These are phyloP conservation scores for Neurospora cerealis DNA, from an alignment of 495 filamentous ascomycete genomes.

Conservation along the genomic window DNA sequence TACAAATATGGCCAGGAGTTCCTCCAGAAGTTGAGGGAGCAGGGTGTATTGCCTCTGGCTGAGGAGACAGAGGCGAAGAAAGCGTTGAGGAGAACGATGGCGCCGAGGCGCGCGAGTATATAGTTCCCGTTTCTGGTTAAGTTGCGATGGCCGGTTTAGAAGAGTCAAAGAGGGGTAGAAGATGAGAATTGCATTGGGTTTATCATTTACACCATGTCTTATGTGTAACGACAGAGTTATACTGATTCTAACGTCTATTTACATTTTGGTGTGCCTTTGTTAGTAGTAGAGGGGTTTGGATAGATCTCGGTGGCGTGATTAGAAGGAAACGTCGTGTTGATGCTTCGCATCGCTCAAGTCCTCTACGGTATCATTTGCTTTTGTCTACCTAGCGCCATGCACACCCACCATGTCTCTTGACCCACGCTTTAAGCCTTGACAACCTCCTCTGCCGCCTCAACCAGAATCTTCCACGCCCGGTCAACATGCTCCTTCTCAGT, in stretches of 20 bases:
- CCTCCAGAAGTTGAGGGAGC: slow-evolving; percentile 58
- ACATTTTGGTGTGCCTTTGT: neutral
- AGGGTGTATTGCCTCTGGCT: slow-evolving; percentile 59
- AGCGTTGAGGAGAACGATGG: slow-evolving; percentile 84
- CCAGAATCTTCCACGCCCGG: slow-evolving; percentile 70
- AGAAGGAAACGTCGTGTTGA: neutral
- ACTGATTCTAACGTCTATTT: neutral
- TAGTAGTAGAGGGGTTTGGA: neutral
- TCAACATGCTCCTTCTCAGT: slow-evolving; percentile 61
- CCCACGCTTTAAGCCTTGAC: slow-evolving; percentile 11
- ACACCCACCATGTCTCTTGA: neutral
- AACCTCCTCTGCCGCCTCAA: slow-evolving; percentile 53
- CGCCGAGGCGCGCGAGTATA: slow-evolving; percentile 85
- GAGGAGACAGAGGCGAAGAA: slow-evolving; percentile 79
- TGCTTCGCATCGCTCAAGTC: neutral
- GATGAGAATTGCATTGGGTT: neutral
- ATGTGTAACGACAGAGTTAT: neutral
- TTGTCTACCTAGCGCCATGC: neutral
- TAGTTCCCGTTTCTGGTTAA: slow-evolving; percentile 17
- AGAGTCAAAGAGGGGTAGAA: neutral
- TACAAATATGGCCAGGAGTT: slow-evolving; percentile 77
- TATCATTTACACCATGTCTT: neutral
- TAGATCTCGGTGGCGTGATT: neutral
- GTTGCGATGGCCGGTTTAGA: neutral
- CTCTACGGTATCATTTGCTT: neutral